Conservation (phyloP, 1,284 basidiomycete species). For the Cutaneotrichosporon cutaneum region DNA sequence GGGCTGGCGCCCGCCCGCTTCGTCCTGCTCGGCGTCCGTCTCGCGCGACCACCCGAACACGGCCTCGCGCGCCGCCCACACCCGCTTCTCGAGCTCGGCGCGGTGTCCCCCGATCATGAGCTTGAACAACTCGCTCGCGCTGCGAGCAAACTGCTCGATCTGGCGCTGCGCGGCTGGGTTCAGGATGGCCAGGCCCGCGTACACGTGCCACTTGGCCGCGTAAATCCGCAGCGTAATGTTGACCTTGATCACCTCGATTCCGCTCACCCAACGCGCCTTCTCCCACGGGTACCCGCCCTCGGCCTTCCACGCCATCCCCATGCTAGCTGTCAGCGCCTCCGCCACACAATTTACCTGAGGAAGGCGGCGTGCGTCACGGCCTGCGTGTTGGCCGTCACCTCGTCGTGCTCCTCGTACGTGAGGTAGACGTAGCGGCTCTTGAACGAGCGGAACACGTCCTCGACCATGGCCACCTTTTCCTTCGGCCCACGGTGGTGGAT, state of each 20-base stretch:
- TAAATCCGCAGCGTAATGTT: constrained; percentile 97
- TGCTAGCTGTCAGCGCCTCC: constrained; percentile 58
- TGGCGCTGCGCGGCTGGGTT: constrained; percentile 89
- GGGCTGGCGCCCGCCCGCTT: constrained; percentile 55
- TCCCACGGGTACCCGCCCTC: constrained; percentile 90
- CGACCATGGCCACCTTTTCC: constrained; percentile 72
- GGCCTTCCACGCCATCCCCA: constrained; percentile 94
- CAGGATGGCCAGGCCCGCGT: constrained; percentile 93
- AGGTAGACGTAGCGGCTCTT: constrained; percentile 85
- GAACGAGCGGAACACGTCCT: constrained; percentile 79
- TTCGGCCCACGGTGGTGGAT: constrained; percentile 83
- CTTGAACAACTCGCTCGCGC: constrained; percentile 87
- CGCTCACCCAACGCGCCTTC: constrained; percentile 86
- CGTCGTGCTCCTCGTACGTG: constrained; percentile 92
- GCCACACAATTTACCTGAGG: constrained; percentile 66
- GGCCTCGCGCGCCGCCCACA: constrained; percentile 70
- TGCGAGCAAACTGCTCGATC: constrained; percentile 85
- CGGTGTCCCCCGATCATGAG: constrained; percentile 84
- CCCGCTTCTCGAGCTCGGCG: constrained; percentile 65
- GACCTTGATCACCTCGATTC: constrained; percentile 97
- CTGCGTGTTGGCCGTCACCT: constrained; percentile 96
- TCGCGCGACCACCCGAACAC: constrained; percentile 68
- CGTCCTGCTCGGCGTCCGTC: constrained; percentile 39
- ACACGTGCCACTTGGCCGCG: constrained; percentile 97
- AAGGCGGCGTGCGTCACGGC: constrained; percentile 98